Base-by-base conservation (phyloP, 2,329 filamentous ascomycete genomes). In the Aaosphaeria pasadenensis region DNA sequence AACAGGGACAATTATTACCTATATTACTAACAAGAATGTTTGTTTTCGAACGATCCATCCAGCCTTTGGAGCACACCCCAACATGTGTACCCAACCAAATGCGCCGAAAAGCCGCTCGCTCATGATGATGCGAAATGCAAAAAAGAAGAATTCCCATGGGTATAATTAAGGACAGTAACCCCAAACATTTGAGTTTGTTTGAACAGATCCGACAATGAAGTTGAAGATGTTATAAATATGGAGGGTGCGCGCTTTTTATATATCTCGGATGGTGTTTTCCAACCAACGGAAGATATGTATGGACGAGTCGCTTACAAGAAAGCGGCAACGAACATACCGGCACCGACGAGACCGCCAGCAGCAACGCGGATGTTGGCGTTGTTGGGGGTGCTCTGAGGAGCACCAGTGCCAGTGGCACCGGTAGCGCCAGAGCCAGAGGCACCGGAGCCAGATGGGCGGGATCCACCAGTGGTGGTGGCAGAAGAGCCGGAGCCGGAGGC, bases 321-420 rank as follows among this genome's bases (percentile, higher is more conserved):
- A 38, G 62, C 63, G 49, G 65, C 67, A 32, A 69, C 50, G 53
- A 70, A 57, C 13, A 65, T 65, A 62, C 64, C 67, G 42, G 66
- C 59, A 48, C 67, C 67, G 38, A 67, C 50, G 39, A 70, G 42
- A 44, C 58, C 53, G 43, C 64, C 66, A 32, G 63, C 63, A 17
- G 62, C 57, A 43, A 51, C 60, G 52, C 59, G 54, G 51, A 67
- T 58, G 49, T 61, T 64, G 47, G 63, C 57, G 38, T 62, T 63
- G 45, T 63, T 63, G 43, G 60, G 63, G 13, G 54, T 47, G 7
- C 55, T 53, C 44, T 30, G 44, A 24, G 17, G 17, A 9, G 49
- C 55, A 28, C 54, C 45, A 11, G 43, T 36, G 7, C 30, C n/a
- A n/a, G 7, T 36, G 44, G 44, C 44, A 9, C 43, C 43, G 29